Evolutionary conservation across 129 eudicot species (phyloP).

Genomic region (Deinandra increscens): DNA sequence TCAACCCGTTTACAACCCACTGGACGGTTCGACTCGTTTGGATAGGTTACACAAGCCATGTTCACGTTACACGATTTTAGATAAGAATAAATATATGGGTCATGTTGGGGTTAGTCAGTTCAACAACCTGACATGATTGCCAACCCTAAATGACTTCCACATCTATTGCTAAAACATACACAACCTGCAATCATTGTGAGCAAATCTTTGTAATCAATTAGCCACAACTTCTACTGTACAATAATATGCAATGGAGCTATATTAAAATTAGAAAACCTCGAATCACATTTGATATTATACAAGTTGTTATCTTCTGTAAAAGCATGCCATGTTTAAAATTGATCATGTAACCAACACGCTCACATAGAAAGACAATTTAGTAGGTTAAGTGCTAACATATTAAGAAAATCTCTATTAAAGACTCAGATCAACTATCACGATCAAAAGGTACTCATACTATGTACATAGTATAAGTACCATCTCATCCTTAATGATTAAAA

Average conservation of each 20-base stretch:
- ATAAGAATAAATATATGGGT: too few relatives aligned
- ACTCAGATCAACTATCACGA: background rate
- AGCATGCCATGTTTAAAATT: too few relatives aligned
- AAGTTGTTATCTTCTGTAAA: background rate
- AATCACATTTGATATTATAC: background rate
- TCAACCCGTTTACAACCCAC: background rate
- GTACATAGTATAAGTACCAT: background rate
- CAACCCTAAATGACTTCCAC: background rate
- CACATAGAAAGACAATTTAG: background rate
- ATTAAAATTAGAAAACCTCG: background rate
- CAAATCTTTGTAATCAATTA: background rate
- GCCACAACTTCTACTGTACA: background rate
- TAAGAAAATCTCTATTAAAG: background rate
- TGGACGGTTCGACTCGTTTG: background rate
- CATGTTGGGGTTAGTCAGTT: too few relatives aligned
- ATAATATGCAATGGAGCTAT: background rate
- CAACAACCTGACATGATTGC: too few relatives aligned
- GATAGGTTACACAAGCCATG: background rate
- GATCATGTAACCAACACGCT: background rate
- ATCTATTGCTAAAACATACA: background rate
- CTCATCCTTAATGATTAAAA: too few relatives aligned
- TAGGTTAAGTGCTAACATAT: background rate
- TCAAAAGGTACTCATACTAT: background rate
- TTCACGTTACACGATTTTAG: background rate
- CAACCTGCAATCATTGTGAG: background rate